phyloP scores from a whole-genome alignment of 352 stramenopile genomes.

The Globisporangium splendens region DNA sequence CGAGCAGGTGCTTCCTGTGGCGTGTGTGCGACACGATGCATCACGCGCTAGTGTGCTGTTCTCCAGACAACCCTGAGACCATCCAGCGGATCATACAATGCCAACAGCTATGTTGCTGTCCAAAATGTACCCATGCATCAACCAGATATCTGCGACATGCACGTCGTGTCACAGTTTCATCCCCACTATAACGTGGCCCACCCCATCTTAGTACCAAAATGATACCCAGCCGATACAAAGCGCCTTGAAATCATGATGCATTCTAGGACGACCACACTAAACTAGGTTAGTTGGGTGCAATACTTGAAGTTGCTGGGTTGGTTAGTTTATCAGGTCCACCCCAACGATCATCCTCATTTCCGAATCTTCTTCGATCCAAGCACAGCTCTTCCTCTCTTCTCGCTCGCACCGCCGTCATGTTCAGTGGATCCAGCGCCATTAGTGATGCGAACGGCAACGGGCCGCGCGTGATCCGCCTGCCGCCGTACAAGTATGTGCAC shows the following conservation, averaged over 20 bases:
- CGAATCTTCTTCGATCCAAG: constrained; percentile 4
- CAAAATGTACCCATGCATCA: constrained; percentile 12
- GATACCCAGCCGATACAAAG: no score
- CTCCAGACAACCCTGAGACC: neutral
- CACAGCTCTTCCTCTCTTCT: neutral
- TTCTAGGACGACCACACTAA: neutral
- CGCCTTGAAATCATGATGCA: neutral
- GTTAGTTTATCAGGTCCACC: neutral
- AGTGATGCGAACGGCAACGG: constrained; percentile 26
- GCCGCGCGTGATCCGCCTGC: constrained; percentile 67
- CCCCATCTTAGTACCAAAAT: neutral
- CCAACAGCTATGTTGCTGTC: neutral
- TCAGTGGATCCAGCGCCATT: neutral
- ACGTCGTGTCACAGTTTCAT: neutral
- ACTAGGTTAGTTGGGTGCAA: constrained; percentile 6
- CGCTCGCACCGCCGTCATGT: neutral
- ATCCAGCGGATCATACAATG: neutral
- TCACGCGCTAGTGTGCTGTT: no score
- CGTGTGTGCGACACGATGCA: neutral
- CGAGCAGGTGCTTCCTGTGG: no score
- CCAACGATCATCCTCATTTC: constrained; percentile 8
- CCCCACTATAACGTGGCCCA: neutral
- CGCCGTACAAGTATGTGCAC: constrained; percentile 82
- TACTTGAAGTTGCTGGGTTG: neutral
- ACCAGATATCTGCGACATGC: neutral